phyloP scores from a whole-genome alignment of 2,329 filamentous ascomycete species.

The Aspergillus cejpii region DNA sequence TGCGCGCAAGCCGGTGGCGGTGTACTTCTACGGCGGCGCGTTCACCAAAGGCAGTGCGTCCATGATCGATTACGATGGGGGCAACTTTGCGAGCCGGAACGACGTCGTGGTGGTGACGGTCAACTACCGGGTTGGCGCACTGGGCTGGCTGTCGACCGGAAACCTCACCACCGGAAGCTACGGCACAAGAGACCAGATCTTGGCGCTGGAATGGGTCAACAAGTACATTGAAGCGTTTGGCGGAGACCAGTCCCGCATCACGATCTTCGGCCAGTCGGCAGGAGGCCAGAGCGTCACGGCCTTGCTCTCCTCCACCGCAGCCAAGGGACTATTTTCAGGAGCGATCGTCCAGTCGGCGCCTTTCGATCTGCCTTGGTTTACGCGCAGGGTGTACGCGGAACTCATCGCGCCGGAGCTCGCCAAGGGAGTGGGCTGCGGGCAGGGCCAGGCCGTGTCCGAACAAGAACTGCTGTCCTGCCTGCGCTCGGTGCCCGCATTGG shows the following conservation, averaged over 20 bases:
- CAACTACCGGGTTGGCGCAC: constrained; percentile 32
- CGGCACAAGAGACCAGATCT: constrained; percentile 31
- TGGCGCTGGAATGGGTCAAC: constrained; percentile 25
- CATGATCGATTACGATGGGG: constrained; percentile 29
- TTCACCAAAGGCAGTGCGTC: constrained; percentile 26
- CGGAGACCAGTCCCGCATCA: constrained; percentile 28
- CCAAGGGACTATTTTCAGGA: constrained; percentile 24
- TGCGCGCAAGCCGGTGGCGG: constrained; percentile 19
- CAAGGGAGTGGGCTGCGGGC: constrained; percentile 19
- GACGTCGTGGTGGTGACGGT: constrained; percentile 33
- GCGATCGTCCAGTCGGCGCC: constrained; percentile 25
- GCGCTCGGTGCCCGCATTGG: constrained; percentile 17
- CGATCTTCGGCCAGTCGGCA: constrained; percentile 34
- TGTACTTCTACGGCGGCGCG: constrained; percentile 33
- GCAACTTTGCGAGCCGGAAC: constrained; percentile 31
- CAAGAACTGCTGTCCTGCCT: constrained; percentile 18
- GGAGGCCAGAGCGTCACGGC: constrained; percentile 48
- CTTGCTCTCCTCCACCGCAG: constrained; percentile 21
- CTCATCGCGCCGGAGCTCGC: constrained; percentile 17
- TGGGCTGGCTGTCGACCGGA: constrained; percentile 31
- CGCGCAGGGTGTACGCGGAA: constrained; percentile 19
- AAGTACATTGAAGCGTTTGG: constrained; percentile 23
- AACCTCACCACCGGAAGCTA: constrained; percentile 31
- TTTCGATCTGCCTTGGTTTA: constrained; percentile 24
- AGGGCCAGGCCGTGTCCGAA: constrained; percentile 5